Evolutionary conservation across 2,329 filamentous ascomycete species (phyloP), one percentile per base, ranked within the genome.

Genomic region (Ophioceras dolichostomum): DNA sequence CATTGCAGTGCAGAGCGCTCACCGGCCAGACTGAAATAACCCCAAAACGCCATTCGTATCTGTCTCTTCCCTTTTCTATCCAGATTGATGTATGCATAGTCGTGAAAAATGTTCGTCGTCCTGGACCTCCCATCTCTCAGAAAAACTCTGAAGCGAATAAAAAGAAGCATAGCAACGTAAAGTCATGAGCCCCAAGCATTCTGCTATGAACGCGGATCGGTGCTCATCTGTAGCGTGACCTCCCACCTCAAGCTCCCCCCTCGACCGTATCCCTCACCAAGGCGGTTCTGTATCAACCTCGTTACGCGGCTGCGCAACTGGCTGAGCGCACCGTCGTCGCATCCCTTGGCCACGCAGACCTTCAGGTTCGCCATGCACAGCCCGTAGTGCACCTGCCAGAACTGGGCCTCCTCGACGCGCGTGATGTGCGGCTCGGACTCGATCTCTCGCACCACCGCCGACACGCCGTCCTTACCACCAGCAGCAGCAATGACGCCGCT

Each of bases 321-420:
- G 41, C 70, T 68, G 41, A 93, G 63, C 5, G 79, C 73, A 12
- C 80, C 74, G 43, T 91, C 85, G 31, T 83, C 78, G 32, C 59
- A 65, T 4, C 79, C 80, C 43, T 61, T 65, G 4, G 62, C 56
- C 19, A 94, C 73, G 41, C 79, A 73, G 16, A 98, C 60, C 57
- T 86, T 93, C 46, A 98, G 58, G 54, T 93, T 95, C 8, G 91
- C 91, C 82, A 96, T 94, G 53, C 87, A 94, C 29, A 96, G 67
- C 2, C 89, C 88, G 55, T 96, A 95, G 59, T 98, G 91, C 12
- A 95, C 91, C 63, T 98, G 91, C 91, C 91, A 98, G 58, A 98
- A 94, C 53, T 87, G 79, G 2, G 88, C 89, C 51, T 95, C 88
- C 40, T 95, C 85, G 33, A 98, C 77, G 2, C 72, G 71, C 32